A percentile compares a stretch with the other conserved stretches of the same genome.
These are phyloP conservation scores for Fusarium begoniae DNA, from an alignment of 2,329 filamentous ascomycete species.

Conservation along the genomic window DNA sequence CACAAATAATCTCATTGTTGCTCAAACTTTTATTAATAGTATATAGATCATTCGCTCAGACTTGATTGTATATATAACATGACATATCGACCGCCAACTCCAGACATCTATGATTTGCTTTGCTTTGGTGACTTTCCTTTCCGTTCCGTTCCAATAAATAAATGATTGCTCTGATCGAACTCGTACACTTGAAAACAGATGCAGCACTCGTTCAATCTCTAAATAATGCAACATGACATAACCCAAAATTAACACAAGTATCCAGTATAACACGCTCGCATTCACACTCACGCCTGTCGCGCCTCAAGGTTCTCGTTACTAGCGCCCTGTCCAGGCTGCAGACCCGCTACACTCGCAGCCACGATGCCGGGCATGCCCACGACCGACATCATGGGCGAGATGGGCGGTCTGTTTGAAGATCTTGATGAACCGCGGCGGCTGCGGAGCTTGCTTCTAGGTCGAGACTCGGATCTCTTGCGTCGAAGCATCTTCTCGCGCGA, in stretches of 20 bases:
- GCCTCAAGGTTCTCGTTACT: slow-evolving; percentile 15
- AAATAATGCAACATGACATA: neutral
- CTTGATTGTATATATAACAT: neutral
- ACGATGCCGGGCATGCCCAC: slow-evolving; percentile 36
- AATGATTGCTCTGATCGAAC: slow-evolving; percentile 29
- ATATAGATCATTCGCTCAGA: neutral
- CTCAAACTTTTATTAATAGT: slow-evolving; percentile 10
- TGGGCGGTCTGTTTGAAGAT: slow-evolving; percentile 31
- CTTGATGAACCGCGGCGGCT: slow-evolving; percentile 30
- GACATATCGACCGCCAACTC: slow-evolving; percentile 11
- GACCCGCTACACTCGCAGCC: slow-evolving; percentile 28
- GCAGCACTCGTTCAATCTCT: slow-evolving; percentile 21
- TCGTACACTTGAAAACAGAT: slow-evolving; percentile 6
- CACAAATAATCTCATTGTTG: neutral
- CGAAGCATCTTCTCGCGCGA: slow-evolving; percentile 31
- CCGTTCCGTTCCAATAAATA: neutral
- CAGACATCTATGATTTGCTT: slow-evolving; percentile 8
- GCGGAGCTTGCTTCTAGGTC: slow-evolving; percentile 26
- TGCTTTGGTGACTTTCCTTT: neutral
- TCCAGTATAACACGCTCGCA: neutral
- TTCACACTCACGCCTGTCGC: slow-evolving; percentile 2
- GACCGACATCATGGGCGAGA: slow-evolving; percentile 35
- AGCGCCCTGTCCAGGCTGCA: slow-evolving; percentile 13
- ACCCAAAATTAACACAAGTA: neutral
- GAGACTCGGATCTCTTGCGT: slow-evolving; percentile 32